Percentiles rank a stretch among this genome's conserved stretches.
phyloP scores from a whole-genome alignment of 2,329 filamentous ascomycete genomes.

The Sarocladium strictum region DNA sequence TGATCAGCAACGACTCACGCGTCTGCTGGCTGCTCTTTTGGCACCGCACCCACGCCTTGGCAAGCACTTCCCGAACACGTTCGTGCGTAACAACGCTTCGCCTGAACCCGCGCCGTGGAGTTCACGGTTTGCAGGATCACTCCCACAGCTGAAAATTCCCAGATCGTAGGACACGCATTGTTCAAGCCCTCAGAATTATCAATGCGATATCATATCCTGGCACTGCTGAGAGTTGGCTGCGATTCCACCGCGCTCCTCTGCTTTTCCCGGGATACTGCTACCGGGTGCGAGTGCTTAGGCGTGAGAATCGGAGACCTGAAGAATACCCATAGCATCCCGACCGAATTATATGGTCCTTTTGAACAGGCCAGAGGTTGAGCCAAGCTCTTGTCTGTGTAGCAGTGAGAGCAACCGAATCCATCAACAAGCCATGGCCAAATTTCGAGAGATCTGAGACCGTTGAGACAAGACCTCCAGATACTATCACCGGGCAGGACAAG shows the following conservation, averaged over 20 bases:
- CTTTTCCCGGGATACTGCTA: constrained; percentile 29
- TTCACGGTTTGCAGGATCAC: constrained; percentile 23
- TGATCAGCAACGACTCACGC: constrained; percentile 14
- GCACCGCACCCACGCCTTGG: not conserved
- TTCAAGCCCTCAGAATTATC: constrained; percentile 25
- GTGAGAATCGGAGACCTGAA: constrained; percentile 21
- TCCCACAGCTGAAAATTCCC: constrained; percentile 22
- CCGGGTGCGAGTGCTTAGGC: constrained; percentile 21
- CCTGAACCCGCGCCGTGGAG: constrained; percentile 20
- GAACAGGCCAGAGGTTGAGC: constrained; percentile 29
- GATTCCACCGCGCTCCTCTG: constrained; percentile 27
- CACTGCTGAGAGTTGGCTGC: constrained; percentile 27
- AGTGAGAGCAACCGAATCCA: constrained; percentile 19
- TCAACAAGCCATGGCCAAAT: constrained; percentile 23
- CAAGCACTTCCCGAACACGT: constrained; percentile 9
- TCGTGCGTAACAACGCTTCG: constrained; percentile 14
- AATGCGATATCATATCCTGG: constrained; percentile 29
- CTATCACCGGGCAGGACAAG: constrained; percentile 27
- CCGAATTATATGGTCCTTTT: constrained; percentile 22
- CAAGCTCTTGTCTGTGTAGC: constrained; percentile 21
- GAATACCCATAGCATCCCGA: constrained; percentile 33
- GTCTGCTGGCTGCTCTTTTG: not conserved
- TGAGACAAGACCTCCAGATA: constrained; percentile 27
- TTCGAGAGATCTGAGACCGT: constrained; percentile 25
- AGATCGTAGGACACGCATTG: constrained; percentile 21